Evolutionary conservation across 768 basidiomycete species (phyloP).

Genomic region (Albatrellus ellisii): DNA sequence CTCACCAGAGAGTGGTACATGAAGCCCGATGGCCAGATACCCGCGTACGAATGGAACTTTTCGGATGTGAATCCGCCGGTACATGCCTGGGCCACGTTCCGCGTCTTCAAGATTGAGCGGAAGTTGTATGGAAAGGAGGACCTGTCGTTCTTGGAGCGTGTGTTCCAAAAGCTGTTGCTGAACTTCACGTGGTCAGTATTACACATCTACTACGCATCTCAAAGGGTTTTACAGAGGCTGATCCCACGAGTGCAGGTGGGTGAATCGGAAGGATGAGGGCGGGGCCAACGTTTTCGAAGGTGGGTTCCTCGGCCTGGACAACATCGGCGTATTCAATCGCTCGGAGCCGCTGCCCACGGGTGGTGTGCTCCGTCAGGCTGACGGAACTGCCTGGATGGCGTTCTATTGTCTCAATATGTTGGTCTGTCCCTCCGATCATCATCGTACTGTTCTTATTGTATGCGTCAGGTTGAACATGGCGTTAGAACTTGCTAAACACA

Average conservation of each 20-base stretch:
- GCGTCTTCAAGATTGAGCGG: constrained; percentile 98
- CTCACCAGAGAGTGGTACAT: constrained; percentile 99
- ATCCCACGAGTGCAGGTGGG: constrained; percentile 44
- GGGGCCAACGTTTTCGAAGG: constrained; percentile 98
- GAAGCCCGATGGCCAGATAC: constrained; percentile 98
- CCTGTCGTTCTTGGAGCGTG: constrained; percentile 84
- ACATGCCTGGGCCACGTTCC: constrained; percentile 97
- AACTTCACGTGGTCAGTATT: constrained; percentile 78
- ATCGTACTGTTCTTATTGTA: constrained; percentile 3
- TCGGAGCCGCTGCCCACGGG: constrained; percentile 95
- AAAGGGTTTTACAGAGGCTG: neutral
- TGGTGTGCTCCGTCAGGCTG: constrained; percentile 87
- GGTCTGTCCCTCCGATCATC: constrained; percentile 14
- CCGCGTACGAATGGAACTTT: constrained; percentile 99
- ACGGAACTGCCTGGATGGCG: constrained; percentile 99
- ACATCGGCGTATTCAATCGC: constrained; percentile 96
- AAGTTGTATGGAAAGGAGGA: constrained; percentile 90
- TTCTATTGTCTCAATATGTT: constrained; percentile 97
- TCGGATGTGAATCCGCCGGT: constrained; percentile 98
- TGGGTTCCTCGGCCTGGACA: constrained; percentile 95
- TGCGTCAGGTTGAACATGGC: constrained; percentile 81
- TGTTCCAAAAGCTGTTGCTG: constrained; percentile 93
- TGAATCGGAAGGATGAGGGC: constrained; percentile 91
- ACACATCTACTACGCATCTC: constrained; percentile 19
- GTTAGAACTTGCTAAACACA: constrained; percentile 94